Evolutionary conservation across 2,329 filamentous ascomycete genomes (phyloP).

Genomic region (Alternaria incomplexa): DNA sequence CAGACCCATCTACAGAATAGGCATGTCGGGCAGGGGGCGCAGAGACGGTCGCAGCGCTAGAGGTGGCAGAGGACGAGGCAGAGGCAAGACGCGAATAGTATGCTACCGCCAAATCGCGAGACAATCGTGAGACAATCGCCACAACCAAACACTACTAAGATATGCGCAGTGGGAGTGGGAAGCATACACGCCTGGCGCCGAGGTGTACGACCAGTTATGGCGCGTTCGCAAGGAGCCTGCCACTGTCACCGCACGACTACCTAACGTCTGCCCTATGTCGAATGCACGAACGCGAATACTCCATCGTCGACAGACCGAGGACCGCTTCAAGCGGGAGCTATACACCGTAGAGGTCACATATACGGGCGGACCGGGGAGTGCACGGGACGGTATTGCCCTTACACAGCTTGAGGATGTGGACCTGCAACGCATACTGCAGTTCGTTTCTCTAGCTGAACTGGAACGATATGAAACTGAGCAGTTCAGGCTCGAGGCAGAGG

Average conservation of each 20-base stretch:
- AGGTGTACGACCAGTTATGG: slow-evolving; percentile 39
- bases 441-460: slow-evolving; percentile 37
- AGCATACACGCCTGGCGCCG: slow-evolving; percentile 32
- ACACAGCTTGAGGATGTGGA: slow-evolving; percentile 32
- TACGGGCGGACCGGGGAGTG: not conserved
- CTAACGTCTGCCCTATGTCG: slow-evolving; percentile 35
- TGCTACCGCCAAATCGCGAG: not conserved
- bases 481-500: slow-evolving; percentile 36
- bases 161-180: slow-evolving; percentile 38
- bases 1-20: not conserved
- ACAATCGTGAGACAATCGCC: not conserved
- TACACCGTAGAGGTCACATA: slow-evolving; percentile 32
- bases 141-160: slow-evolving; percentile 1
- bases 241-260: slow-evolving; percentile 30
- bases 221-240: slow-evolving; percentile 36
- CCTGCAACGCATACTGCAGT: slow-evolving; percentile 36
- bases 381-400: not conserved
- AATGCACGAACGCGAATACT: slow-evolving; percentile 37
- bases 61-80: slow-evolving; percentile 12
- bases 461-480: slow-evolving; percentile 44
- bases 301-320: slow-evolving; percentile 35
- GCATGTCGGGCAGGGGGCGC: slow-evolving; percentile 34
- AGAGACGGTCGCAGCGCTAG: slow-evolving; percentile 18
- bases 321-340: slow-evolving; percentile 28
- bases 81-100: slow-evolving; percentile 27